Conservation (phyloP, 345 rosid genomes). For the Hypericum perforatum region DNA sequence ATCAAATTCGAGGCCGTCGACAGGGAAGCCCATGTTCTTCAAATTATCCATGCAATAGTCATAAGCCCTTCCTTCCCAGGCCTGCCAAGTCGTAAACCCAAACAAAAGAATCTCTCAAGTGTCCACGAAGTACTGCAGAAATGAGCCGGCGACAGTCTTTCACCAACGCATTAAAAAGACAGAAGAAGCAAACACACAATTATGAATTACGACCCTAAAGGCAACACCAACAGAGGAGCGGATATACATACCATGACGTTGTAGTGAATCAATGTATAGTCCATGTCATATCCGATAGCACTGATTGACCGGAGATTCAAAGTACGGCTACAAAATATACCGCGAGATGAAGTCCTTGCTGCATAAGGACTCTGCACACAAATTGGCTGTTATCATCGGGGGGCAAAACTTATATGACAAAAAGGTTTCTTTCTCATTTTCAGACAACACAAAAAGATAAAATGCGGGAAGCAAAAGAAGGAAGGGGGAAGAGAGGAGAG, state of each 20-base stretch:
- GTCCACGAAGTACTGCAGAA: background rate
- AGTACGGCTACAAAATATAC: slow-evolving; percentile 91
- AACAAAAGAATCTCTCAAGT: slow-evolving; percentile 7
- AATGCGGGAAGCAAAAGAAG: background rate
- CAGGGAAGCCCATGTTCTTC: slow-evolving; percentile 73
- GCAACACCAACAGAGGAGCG: background rate
- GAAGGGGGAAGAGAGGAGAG: slow-evolving; percentile 12
- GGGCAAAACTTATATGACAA: background rate
- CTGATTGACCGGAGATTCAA: slow-evolving; percentile 89
- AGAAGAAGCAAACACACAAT: too few species aligned
- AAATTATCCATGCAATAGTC: slow-evolving; percentile 94
- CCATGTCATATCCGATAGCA: slow-evolving; percentile 98
- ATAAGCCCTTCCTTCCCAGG: slow-evolving; percentile 98
- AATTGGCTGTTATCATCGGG: slow-evolving; percentile 11
- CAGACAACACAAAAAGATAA: background rate
- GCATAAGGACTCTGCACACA: slow-evolving; percentile 61
- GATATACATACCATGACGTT: slow-evolving; percentile 64
- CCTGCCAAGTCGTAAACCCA: slow-evolving; percentile 31
- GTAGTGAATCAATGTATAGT: slow-evolving; percentile 91
- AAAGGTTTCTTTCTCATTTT: too few species aligned
- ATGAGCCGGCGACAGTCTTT: too few species aligned
- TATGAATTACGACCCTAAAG: too few species aligned
- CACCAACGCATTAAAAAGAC: too few species aligned
- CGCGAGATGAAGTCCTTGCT: slow-evolving; percentile 72
- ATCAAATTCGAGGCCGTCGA: slow-evolving; percentile 82